Percentiles rank a stretch among this genome's conserved stretches.
phyloP scores from a whole-genome alignment of 495 filamentous ascomycete species.

The Daldinia decipiens region DNA sequence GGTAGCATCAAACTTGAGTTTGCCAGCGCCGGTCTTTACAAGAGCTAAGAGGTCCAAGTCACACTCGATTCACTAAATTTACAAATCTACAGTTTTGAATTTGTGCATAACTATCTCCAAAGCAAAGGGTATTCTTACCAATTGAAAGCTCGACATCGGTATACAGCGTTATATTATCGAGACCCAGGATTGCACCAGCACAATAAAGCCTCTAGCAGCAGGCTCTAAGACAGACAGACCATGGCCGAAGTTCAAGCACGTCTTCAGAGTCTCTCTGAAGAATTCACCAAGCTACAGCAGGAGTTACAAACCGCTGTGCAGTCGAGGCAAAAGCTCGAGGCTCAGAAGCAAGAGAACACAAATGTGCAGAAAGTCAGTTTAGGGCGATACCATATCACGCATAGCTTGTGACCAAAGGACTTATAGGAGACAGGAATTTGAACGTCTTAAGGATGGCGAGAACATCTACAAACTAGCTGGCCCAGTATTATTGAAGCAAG shows the following conservation, averaged over 20 bases:
- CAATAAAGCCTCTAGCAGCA: conserved; percentile 1
- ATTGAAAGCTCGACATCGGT: neutral
- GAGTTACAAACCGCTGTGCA: conserved; percentile 80
- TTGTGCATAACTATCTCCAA: neutral
- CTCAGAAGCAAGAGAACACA: conserved; percentile 91
- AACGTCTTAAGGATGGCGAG: conserved; percentile 76
- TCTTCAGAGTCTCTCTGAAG: conserved; percentile 84
- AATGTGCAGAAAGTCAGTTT: conserved; percentile 78
- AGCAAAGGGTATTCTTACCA: neutral
- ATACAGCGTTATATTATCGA: neutral
- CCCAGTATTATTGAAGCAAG: conserved; percentile 93
- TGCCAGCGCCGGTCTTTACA: neutral
- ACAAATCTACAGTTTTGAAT: neutral
- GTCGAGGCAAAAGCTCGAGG: conserved; percentile 92
- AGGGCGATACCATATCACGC: neutral
- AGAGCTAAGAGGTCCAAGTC: neutral
- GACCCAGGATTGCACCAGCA: neutral
- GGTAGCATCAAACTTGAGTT: neutral
- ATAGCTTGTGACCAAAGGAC: neutral
- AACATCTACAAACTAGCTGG: conserved; percentile 96
- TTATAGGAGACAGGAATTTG: conserved; percentile 74
- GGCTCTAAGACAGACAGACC: conserved; percentile 8
- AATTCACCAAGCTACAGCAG: conserved; percentile 86
- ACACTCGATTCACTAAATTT: neutral
- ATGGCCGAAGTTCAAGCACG: conserved; percentile 64